phyloP scores from a whole-genome alignment of 371 early-diverging fungal genomes.

The Mortierella sp. region DNA sequence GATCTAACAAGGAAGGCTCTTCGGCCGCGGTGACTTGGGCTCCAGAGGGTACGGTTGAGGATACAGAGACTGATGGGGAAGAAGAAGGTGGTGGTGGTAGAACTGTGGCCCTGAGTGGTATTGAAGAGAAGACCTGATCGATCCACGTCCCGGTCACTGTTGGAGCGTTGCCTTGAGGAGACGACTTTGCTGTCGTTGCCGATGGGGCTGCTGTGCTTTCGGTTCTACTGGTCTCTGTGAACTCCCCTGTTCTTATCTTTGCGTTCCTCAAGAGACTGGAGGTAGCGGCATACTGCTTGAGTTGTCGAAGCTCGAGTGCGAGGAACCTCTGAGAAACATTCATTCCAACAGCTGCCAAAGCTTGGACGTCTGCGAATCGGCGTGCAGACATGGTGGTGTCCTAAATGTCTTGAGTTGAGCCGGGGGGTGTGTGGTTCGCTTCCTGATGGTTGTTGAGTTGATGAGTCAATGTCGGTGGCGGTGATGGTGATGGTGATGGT shows the following conservation, averaged over 20 bases:
- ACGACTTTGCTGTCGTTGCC: no score
- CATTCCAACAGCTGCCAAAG: constrained; percentile 34
- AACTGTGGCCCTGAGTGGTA: constrained; percentile 8
- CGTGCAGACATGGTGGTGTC: constrained; percentile 56
- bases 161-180: neutral
- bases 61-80: neutral
- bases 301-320: constrained; percentile 31
- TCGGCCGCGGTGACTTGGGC: neutral
- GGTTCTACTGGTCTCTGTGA: neutral
- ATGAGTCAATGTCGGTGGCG: no score
- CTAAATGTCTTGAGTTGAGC: no score
- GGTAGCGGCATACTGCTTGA: constrained; percentile 42
- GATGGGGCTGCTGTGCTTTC: neutral
- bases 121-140: constrained; percentile 26
- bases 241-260: neutral
- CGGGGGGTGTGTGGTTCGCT: no score
- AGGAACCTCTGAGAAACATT: constrained; percentile 34
- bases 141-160: constrained; percentile 24
- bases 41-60: neutral
- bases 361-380: constrained; percentile 49
- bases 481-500: no score
- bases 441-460: no score
- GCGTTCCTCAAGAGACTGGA: constrained; percentile 40
- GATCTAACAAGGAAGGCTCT: constrained; percentile 36
- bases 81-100: neutral